Percentiles rank a stretch among this genome's conserved stretches.
Conservation (phyloP, 2,329 filamentous ascomycete genomes). For the Falciphora oryzae region DNA sequence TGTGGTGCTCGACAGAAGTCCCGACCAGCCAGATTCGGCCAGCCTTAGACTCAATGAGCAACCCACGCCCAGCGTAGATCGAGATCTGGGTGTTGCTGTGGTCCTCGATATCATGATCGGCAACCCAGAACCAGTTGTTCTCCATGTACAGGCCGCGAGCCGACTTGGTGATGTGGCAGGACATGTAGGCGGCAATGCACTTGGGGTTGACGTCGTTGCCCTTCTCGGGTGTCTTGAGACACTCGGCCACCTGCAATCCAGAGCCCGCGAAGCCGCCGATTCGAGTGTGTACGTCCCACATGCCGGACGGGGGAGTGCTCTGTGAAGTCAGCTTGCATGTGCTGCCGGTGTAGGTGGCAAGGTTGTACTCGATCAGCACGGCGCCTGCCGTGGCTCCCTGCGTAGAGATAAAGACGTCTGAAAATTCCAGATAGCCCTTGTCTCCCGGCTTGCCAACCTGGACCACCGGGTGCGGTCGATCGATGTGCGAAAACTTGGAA, state of each 20-base stretch:
- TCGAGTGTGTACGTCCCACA: conserved; percentile 69
- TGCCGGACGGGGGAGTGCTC: conserved; percentile 35
- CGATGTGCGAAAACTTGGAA: conserved; percentile 48
- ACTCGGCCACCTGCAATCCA: conserved; percentile 59
- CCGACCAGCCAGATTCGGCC: conserved; percentile 56
- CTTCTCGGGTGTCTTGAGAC: conserved; percentile 45
- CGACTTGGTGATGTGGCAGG: conserved; percentile 30
- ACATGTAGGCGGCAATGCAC: conserved; percentile 33
- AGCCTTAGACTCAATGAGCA: conserved; percentile 38
- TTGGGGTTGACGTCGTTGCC: conserved; percentile 13
- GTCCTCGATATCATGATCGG: conserved; percentile 26
- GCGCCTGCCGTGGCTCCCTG: conserved; percentile 60
- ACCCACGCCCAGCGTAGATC: conserved; percentile 42
- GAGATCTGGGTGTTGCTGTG: conserved; percentile 37
- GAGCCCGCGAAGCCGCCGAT: conserved; percentile 65
- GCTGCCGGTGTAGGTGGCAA: conserved; percentile 25
- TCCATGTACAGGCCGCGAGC: conserved; percentile 32
- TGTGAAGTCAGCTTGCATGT: conserved; percentile 26
- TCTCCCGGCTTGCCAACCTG: conserved; percentile 54
- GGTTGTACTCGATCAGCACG: conserved; percentile 65
- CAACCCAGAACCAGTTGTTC: conserved; percentile 34
- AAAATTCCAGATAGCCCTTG: conserved; percentile 62
- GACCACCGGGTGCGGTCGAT: conserved; percentile 55
- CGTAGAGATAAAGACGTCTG: conserved; percentile 63
- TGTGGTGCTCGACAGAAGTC: conserved; percentile 59